Evolutionary conservation across 192 early-diverging fungal genomes (phyloP).

Genomic region (Backusella liffmaniae): DNA sequence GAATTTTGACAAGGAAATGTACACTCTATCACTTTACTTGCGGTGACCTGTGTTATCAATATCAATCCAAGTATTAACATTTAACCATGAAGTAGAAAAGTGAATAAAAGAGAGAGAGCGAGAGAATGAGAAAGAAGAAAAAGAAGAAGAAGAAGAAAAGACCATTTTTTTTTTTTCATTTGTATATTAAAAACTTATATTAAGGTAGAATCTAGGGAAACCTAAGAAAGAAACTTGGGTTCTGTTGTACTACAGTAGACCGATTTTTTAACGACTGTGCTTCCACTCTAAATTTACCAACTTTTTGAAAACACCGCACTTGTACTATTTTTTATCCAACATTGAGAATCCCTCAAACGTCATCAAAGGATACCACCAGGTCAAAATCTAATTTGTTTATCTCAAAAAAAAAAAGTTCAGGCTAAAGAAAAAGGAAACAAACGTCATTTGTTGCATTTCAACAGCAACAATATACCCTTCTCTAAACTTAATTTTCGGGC

Average conservation of each 20-base stretch:
- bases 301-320: not conserved
- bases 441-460: no score
- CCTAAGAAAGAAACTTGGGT: slow-evolving; percentile 8
- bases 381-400: no score
- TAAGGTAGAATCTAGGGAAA: slow-evolving; percentile 2
- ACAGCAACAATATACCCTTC: no score
- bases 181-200: not conserved
- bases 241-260: slow-evolving; percentile 7
- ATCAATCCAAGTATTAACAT: not conserved
- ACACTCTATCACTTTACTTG: slow-evolving; percentile 4
- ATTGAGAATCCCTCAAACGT: no score
- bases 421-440: no score
- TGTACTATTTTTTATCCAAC: not conserved
- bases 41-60: not conserved
- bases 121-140: not conserved
- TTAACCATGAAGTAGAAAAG: not conserved
- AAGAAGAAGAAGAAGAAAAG: not conserved
- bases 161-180: not conserved
- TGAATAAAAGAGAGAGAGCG: not conserved
- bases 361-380: no score
- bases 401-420: no score
- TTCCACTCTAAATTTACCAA: not conserved
- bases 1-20: slow-evolving; percentile 7
- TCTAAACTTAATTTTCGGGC: no score
- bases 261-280: not conserved